Percentiles rank a stretch among this genome's conserved stretches.
Evolutionary conservation across 352 stramenopile species (phyloP).

Genomic region (Phytopythium mirpurense): DNA sequence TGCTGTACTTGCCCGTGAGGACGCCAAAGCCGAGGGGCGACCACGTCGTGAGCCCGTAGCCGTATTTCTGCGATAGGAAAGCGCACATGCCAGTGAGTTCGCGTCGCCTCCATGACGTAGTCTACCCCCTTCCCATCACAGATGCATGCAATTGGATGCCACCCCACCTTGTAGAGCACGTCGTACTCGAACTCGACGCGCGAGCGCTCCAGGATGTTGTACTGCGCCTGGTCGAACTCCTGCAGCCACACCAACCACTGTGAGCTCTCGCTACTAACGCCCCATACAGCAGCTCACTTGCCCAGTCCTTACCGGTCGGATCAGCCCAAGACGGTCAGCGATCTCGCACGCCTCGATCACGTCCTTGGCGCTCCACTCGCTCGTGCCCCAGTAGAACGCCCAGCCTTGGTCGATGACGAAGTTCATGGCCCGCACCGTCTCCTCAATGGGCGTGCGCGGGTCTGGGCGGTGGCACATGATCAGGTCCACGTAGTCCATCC

Average conservation of each 20-base stretch:
- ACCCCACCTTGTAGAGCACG: slow-evolving; percentile 40
- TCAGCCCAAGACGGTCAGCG: slow-evolving; percentile 31
- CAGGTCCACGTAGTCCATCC: slow-evolving; percentile 43
- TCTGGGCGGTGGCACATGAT: slow-evolving; percentile 52
- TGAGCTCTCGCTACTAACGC: too few species aligned
- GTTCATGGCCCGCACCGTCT: slow-evolving; percentile 61
- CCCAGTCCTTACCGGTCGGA: slow-evolving; percentile 15
- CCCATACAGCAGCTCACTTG: too few species aligned
- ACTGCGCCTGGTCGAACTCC: slow-evolving; percentile 58
- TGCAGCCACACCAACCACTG: neutral
- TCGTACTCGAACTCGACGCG: slow-evolving; percentile 53
- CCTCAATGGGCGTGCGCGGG: slow-evolving; percentile 41
- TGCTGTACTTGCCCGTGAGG: slow-evolving; percentile 73
- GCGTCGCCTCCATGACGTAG: neutral
- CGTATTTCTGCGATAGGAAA: slow-evolving; percentile 30
- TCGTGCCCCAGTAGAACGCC: slow-evolving; percentile 48
- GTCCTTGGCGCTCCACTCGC: slow-evolving; percentile 42
- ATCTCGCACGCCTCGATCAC: slow-evolving; percentile 46
- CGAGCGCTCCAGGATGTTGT: slow-evolving; percentile 63
- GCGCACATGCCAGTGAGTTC: slow-evolving; percentile 18
- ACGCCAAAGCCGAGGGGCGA: slow-evolving; percentile 56
- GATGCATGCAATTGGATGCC: too few species aligned
- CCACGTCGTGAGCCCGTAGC: slow-evolving; percentile 65
- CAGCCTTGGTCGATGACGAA: slow-evolving; percentile 37
- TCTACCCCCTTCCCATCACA: too few species aligned